phyloP scores from a whole-genome alignment of 1,139 yeast genomes.

The Suhomyces terraborum region DNA sequence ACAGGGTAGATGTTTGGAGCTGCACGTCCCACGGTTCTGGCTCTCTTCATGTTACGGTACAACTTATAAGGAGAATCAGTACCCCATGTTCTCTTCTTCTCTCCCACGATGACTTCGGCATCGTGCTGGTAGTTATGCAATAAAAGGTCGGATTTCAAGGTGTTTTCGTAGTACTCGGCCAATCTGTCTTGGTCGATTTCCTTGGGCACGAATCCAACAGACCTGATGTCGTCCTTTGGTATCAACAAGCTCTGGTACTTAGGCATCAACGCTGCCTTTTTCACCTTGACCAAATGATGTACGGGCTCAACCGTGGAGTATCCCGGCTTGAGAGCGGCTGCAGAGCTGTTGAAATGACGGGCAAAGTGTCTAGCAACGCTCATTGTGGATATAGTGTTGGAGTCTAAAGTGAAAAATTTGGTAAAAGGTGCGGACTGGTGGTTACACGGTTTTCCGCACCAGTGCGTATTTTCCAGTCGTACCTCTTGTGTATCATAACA shows the following conservation, averaged over 20 bases:
- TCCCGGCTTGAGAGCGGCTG: slow-evolving; percentile 56
- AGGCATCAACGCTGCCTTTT: slow-evolving; percentile 70
- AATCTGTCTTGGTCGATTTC: slow-evolving; percentile 78
- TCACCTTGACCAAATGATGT: slow-evolving; percentile 80
- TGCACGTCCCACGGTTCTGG: slow-evolving; percentile 64
- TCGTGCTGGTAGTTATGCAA: slow-evolving; percentile 77
- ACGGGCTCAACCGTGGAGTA: slow-evolving; percentile 85
- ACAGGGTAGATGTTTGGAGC: slow-evolving; percentile 74
- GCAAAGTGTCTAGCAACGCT: slow-evolving; percentile 17
- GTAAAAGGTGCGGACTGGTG: slow-evolving; percentile 3
- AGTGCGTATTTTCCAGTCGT: slow-evolving; percentile 6
- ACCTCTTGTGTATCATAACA: neutral
- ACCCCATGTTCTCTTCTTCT: slow-evolving; percentile 83
- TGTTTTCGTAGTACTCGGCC: slow-evolving; percentile 72
- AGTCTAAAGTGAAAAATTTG: slow-evolving; percentile 7
- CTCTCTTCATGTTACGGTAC: slow-evolving; percentile 71
- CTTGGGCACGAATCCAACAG: slow-evolving; percentile 75
- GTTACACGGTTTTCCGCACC: slow-evolving; percentile 2
- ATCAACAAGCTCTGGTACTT: slow-evolving; percentile 65
- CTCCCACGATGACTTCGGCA: slow-evolving; percentile 55
- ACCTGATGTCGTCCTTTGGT: slow-evolving; percentile 69
- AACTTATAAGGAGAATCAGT: slow-evolving; percentile 87
- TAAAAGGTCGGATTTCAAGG: slow-evolving; percentile 73
- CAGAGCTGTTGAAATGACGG: slow-evolving; percentile 51
- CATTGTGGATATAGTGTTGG: neutral